Conservation (phyloP, 148 eudicot genomes). For the Arctostaphylos glauca region DNA sequence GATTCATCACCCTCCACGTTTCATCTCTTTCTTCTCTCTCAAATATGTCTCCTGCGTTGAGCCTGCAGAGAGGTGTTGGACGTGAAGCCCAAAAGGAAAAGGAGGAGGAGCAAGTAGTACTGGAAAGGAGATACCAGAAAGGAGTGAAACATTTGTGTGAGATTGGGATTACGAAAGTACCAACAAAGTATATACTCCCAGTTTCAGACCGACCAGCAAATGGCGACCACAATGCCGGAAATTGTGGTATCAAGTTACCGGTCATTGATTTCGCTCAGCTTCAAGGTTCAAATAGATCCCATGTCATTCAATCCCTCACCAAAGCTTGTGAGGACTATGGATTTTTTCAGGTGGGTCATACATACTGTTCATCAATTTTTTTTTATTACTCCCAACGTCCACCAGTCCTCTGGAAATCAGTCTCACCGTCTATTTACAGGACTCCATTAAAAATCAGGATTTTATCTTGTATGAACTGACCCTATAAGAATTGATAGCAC, state of each 20-base stretch:
- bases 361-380: neutral
- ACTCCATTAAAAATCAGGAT: too few species aligned
- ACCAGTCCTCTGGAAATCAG: too few species aligned
- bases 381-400: too few species aligned
- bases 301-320: constrained; percentile 43
- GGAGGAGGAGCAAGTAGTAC: neutral
- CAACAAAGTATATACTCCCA: constrained; percentile 67
- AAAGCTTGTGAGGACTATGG: constrained; percentile 70
- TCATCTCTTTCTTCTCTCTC: neutral
- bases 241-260: constrained; percentile 12
- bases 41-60: constrained; percentile 18
- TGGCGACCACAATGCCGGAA: neutral
- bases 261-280: constrained; percentile 62
- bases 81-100: constrained; percentile 13
- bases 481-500: too few species aligned
- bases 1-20: neutral
- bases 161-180: constrained; percentile 56
- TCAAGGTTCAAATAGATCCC: constrained; percentile 46
- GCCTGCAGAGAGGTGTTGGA: neutral
- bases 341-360: constrained; percentile 68
- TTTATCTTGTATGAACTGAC: too few species aligned
- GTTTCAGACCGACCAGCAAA: constrained; percentile 52
- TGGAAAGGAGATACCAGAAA: constrained; percentile 36
- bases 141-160: constrained; percentile 75
- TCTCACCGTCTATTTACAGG: too few species aligned